Evolutionary conservation across 352 stramenopile species (phyloP), one percentile per base, ranked within the genome.

Genomic region (Phytophthora nicotianae): DNA sequence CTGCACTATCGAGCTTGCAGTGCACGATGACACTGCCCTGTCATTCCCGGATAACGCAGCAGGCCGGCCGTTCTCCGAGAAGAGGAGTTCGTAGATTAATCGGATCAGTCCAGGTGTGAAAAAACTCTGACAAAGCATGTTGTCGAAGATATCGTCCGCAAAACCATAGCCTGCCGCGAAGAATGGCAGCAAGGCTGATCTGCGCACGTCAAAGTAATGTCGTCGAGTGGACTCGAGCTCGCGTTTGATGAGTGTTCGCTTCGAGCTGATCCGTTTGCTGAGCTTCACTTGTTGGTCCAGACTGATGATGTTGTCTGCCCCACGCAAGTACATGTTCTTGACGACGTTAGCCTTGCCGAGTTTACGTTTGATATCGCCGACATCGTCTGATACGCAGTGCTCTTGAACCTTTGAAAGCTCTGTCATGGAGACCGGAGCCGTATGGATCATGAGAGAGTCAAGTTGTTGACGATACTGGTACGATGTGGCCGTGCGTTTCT

Each of bases 71-170:
- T 87, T 79, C 40, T 90, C 75, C 3, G 77, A 83, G 48, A 85
- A 90, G 1, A 90, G 66, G n/a, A 90, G 63, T 21, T 81, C 75
- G 37, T 86, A 75, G 41, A 86, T 79, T 60, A 90, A 88, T 14
- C 73, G 77, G 9, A 88, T 74, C 20, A 90, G 51, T 20, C 75
- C 75, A 11, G 81, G 77, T 0, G 77, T 90, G 63, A 87, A 90
- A 61, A 78, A 89, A 53, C 79, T 89, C 41, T 89, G 79, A 27
- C 81, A 90, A 19, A 90, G 51, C 70, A 90, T 82, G 37, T 83
- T 90, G 74, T 90, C 79, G 38, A 90, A 90, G 24, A 89, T 73
- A 46, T 89, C 81, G 43, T 80, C 77, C 17, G 73, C 70, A 47
- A 90, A 85, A 1, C 74, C 79, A 19, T 85, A 88, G 10, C 81